These are phyloP conservation scores for Diplocarpon mali DNA, from an alignment of 2,329 filamentous ascomycete genomes.

Conservation along the genomic window DNA sequence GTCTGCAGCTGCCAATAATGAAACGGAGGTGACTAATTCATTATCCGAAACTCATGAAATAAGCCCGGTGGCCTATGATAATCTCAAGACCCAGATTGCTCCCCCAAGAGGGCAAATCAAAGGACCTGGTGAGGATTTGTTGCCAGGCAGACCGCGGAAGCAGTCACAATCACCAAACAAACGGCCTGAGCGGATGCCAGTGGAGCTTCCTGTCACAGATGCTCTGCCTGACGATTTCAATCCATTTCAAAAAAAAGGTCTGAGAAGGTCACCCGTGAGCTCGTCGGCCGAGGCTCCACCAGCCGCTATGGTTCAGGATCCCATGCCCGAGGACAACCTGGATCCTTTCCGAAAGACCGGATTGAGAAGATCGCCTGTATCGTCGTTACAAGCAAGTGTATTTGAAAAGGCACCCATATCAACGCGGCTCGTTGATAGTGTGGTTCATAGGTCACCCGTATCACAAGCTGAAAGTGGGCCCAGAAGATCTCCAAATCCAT, in stretches of 20 bases:
- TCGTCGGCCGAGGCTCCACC: constrained; percentile 1
- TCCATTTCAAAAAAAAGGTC: constrained; percentile 23
- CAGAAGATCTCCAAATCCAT: constrained; percentile 3
- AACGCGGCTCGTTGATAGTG: no score
- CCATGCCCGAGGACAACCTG: neutral
- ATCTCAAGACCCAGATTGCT: neutral
- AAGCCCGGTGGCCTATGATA: constrained; percentile 2
- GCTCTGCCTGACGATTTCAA: constrained; percentile 14
- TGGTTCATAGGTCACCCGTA: no score
- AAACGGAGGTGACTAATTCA: constrained; percentile 8
- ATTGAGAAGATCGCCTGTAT: constrained; percentile 12
- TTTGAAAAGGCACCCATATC: neutral
- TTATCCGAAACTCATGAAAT: constrained; percentile 13
- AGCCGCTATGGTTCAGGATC: neutral
- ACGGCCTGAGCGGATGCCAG: constrained; percentile 7
- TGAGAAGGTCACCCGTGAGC: constrained; percentile 19
- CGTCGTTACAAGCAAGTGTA: neutral
- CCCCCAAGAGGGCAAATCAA: constrained; percentile 10
- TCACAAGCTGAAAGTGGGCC: neutral
- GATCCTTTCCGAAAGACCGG: constrained; percentile 16
- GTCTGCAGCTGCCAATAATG: constrained; percentile 1
- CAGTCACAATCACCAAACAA: constrained; percentile 22
- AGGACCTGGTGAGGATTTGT: constrained; percentile 13
- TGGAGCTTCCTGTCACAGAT: constrained; percentile 1
- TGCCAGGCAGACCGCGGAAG: constrained; percentile 23